Percentiles rank a stretch among this genome's conserved stretches.
Conservation (phyloP, 768 basidiomycete species). For the Tremella fuciformis region DNA sequence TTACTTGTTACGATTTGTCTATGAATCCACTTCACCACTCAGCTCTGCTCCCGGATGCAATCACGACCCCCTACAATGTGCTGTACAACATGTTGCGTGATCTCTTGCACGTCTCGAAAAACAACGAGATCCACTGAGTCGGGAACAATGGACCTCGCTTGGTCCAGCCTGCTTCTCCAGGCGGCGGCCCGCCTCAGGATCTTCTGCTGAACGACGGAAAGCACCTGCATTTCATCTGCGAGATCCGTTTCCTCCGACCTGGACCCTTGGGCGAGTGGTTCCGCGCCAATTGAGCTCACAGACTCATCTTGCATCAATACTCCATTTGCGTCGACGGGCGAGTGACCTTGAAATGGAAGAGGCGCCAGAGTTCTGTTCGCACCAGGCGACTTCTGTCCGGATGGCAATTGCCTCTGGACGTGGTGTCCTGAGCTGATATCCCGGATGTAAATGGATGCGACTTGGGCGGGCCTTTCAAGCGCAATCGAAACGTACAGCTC, state of each 20-base stretch:
- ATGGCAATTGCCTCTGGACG: too few species aligned
- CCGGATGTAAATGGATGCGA: constrained; percentile 78
- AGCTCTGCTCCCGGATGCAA: too few species aligned
- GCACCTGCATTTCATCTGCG: constrained; percentile 6
- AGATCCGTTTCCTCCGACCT: neutral
- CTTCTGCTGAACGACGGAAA: constrained; percentile 19
- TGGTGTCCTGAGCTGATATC: constrained; percentile 57
- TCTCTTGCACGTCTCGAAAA: constrained; percentile 12
- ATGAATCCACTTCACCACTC: too few species aligned
- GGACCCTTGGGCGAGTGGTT: neutral
- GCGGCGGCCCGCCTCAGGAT: constrained; percentile 17
- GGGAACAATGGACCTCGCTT: constrained; percentile 9
- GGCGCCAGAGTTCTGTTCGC: neutral
- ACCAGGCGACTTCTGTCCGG: neutral
- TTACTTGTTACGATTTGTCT: too few species aligned
- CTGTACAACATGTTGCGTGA: constrained; percentile 2
- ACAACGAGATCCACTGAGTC: constrained; percentile 5
- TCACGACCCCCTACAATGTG: too few species aligned
- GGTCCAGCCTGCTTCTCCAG: constrained; percentile 13
- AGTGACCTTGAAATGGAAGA: neutral
- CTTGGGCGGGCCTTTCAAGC: constrained; percentile 61
- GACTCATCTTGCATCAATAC: neutral
- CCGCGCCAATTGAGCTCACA: neutral
- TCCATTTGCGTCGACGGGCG: neutral
- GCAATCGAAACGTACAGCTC: constrained; percentile 83